These are phyloP conservation scores for Flaveria trinervia DNA, from an alignment of 129 eudicot species.

Conservation along the genomic window DNA sequence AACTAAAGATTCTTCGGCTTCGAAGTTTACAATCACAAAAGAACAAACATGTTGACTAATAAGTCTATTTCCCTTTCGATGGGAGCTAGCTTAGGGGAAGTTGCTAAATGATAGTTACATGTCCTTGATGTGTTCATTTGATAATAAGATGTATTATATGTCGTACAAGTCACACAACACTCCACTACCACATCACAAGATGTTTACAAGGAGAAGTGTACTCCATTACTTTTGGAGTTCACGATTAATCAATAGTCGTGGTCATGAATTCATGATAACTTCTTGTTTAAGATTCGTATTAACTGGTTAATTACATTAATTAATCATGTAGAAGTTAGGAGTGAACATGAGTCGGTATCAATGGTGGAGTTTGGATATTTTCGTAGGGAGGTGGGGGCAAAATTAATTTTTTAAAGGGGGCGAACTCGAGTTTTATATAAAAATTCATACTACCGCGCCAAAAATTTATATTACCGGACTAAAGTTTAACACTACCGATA, in stretches of 20 bases:
- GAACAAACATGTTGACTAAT: conserved; percentile 26
- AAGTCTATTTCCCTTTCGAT: conserved; percentile 18
- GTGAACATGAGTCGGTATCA: too few species aligned
- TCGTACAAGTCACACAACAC: background rate
- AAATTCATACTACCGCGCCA: too few species aligned
- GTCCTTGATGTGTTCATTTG: background rate
- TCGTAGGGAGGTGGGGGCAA: too few species aligned
- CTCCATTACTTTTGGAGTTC: background rate
- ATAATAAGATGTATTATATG: background rate
- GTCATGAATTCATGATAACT: background rate
- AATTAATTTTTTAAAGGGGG: too few species aligned
- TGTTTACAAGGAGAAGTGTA: background rate
- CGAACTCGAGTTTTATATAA: too few species aligned
- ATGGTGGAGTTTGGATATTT: too few species aligned
- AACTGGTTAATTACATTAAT: too few species aligned
- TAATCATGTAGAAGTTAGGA: too few species aligned
- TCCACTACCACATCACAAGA: conserved; percentile 9
- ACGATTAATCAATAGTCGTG: too few species aligned
- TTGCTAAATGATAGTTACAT: conserved; percentile 18
- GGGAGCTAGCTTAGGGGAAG: background rate
- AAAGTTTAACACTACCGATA: too few species aligned
- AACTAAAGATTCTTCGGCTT: conserved; percentile 6
- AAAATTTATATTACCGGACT: too few species aligned
- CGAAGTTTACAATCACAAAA: conserved; percentile 2
- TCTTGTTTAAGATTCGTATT: background rate